Evolutionary conservation across 1,139 yeast genomes (phyloP), one percentile per base, ranked within the genome.

Genomic region (Hyphopichia burtonii): DNA sequence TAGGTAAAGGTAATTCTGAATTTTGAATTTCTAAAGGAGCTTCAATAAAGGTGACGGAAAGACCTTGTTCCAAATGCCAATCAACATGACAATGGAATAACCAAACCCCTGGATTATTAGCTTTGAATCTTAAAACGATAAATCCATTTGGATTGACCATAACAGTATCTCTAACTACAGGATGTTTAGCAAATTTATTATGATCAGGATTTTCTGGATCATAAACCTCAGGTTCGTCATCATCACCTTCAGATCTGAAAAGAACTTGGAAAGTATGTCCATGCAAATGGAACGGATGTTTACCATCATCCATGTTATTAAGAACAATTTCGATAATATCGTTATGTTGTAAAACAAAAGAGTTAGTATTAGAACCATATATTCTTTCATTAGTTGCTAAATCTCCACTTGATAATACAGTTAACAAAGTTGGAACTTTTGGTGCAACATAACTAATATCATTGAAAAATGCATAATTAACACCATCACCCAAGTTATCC

Each of bases 401-500:
- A 2, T 50, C 43, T 40, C 86, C 89, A 40, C 94, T 80, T 34
- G 86, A 71, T 53, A 88, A 59, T n/a, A 80, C 95, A 3, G 96
- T 79, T 62, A 77, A 75, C 48, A 91, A 68, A 2, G 91, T 73
- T 34, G 98, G 98, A 14, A 90, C 93, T 63, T 82, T 83, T 44
- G 97, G 96, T 31, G 78, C 62, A 19, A 79, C 73, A 65, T 79
- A 91, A n/a, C 95, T 75, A 51, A 83, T 72, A 61, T 86, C 83
- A 72, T 90, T 88, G 81, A 91, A 88, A 66, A 90, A 83, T 9
- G 97, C 96, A 59, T 90, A 91, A 66, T 86, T 88, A 45, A 86
- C 73, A 63, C 98, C 98, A 60, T 88, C 74, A 37, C 74, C 78
- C 61, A 91, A 73, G 66, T 86, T 86, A 60, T 83, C 83, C 96